A percentile compares a stretch with the other conserved stretches of the same genome.
These are phyloP conservation scores for Pseudozyma sp. DNA, from an alignment of 1,284 basidiomycete species.

Conservation along the genomic window DNA sequence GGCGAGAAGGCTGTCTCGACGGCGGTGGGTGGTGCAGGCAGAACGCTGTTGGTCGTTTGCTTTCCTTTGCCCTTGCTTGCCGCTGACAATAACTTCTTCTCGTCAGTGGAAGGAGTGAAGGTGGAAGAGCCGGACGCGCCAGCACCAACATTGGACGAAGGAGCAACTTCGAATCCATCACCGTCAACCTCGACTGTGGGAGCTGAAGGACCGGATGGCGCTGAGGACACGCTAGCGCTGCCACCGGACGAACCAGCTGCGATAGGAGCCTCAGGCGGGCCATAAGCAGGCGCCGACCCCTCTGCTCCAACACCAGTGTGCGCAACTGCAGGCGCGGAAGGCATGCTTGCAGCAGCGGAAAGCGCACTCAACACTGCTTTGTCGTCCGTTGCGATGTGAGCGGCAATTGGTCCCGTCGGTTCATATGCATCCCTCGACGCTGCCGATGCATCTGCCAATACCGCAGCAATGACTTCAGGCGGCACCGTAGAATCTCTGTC, in stretches of 20 bases:
- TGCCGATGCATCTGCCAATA: not conserved
- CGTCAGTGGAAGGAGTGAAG: not conserved
- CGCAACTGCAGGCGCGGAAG: slow-evolving; percentile 26
- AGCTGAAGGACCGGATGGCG: slow-evolving; percentile 35
- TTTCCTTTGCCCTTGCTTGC: slow-evolving; percentile 37
- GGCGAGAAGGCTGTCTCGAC: slow-evolving; percentile 49
- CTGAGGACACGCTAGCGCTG: not conserved
- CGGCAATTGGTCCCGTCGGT: slow-evolving; percentile 19
- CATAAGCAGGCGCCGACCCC: slow-evolving; percentile 38
- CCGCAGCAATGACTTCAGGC: slow-evolving; percentile 35
- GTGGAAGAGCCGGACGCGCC: not conserved
- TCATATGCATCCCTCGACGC: slow-evolving; percentile 3
- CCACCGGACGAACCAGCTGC: slow-evolving; percentile 10
- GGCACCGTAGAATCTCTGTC: slow-evolving; percentile 32
- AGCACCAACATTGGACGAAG: not conserved
- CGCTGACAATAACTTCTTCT: not conserved
- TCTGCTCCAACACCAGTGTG: slow-evolving; percentile 11
- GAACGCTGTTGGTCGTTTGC: slow-evolving; percentile 1
- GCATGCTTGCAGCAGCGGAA: slow-evolving; percentile 47
- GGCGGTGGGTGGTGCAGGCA: slow-evolving; percentile 47
- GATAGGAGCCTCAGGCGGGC: not conserved
- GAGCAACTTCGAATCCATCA: slow-evolving; percentile 52
- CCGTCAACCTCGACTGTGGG: slow-evolving; percentile 44
- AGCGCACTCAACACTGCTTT: slow-evolving; percentile 52
- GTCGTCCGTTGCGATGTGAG: slow-evolving; percentile 60